These are phyloP conservation scores for Funneliformis mosseae DNA, from an alignment of 192 early-diverging fungal genomes.

Conservation along the genomic window DNA sequence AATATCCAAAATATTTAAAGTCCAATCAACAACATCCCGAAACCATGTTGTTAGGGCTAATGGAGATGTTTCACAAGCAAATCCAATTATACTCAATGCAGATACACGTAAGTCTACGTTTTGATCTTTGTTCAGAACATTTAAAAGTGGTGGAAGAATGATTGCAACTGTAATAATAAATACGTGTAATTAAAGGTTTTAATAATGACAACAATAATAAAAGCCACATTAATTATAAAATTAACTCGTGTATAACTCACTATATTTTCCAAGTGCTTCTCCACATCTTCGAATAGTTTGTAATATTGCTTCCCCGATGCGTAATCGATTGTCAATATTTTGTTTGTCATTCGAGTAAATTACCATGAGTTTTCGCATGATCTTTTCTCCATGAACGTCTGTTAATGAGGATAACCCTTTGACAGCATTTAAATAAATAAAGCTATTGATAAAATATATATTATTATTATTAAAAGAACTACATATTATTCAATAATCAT, in stretches of 20 bases:
- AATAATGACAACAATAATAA: not conserved
- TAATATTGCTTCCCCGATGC: slow-evolving; percentile 85
- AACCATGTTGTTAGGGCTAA: slow-evolving; percentile 69
- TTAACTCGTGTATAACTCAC: not conserved
- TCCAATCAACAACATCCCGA: slow-evolving; percentile 66
- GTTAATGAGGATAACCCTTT: slow-evolving; percentile 82
- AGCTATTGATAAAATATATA: slow-evolving; percentile 64
- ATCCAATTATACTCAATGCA: slow-evolving; percentile 67
- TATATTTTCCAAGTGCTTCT: slow-evolving; percentile 76
- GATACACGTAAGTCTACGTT: slow-evolving; percentile 54
- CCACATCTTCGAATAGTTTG: slow-evolving; percentile 86
- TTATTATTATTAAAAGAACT: slow-evolving; percentile 3
- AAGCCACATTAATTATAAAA: not conserved
- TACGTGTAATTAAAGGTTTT: not conserved
- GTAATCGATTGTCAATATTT: slow-evolving; percentile 69
- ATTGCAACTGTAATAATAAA: slow-evolving; percentile 1
- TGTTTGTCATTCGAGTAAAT: slow-evolving; percentile 62
- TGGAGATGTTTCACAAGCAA: slow-evolving; percentile 72
- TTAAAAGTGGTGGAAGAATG: slow-evolving; percentile 38
- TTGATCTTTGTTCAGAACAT: slow-evolving; percentile 38
- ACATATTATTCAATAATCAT: slow-evolving; percentile 15
- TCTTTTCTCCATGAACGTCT: slow-evolving; percentile 73
- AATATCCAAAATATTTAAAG: slow-evolving; percentile 68
- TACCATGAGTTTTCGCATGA: slow-evolving; percentile 65
- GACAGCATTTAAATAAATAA: slow-evolving; percentile 92